Conservation (phyloP, 139 green algal genomes). For the Pedinophyceae sp. region DNA sequence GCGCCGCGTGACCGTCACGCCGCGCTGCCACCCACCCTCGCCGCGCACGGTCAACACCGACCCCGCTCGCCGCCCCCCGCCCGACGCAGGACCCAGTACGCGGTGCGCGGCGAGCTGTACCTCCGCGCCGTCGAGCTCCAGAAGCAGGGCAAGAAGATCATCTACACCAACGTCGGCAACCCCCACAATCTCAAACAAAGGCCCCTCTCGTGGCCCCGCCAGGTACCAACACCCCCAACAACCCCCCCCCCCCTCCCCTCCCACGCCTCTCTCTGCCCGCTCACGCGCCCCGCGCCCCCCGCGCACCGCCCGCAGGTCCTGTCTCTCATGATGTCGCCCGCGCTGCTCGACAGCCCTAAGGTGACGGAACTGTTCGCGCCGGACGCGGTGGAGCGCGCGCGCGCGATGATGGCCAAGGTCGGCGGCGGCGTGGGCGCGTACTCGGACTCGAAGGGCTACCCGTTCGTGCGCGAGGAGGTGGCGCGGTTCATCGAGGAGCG, state of each 20-base stretch:
- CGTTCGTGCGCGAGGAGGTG: constrained; percentile 46
- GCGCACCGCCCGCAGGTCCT: constrained; percentile 34
- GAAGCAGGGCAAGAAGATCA: constrained; percentile 68
- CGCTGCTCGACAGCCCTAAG: constrained; percentile 48
- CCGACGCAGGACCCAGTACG: too few relatives aligned
- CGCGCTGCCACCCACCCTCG: too few relatives aligned
- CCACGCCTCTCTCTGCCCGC: background rate
- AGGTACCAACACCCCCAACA: constrained; percentile 25
- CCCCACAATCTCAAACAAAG: constrained; percentile 76
- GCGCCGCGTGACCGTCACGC: too few relatives aligned
- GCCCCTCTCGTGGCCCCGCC: constrained; percentile 72
- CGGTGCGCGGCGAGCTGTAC: constrained; percentile 85
- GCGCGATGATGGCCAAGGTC: constrained; percentile 36
- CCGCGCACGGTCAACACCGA: too few relatives aligned
- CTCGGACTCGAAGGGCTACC: constrained; percentile 55
- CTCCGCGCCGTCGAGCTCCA: constrained; percentile 63
- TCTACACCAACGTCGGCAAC: constrained; percentile 95
- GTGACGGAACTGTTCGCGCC: constrained; percentile 41
- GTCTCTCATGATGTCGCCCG: constrained; percentile 55
- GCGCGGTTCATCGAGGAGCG: constrained; percentile 54
- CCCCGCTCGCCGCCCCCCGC: too few relatives aligned
- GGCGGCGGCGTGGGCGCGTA: constrained; percentile 54
- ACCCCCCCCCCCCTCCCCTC: background rate
- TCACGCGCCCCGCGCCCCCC: background rate
- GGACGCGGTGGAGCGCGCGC: constrained; percentile 55